phyloP scores from a whole-genome alignment of 148 eudicot species.

The Tetragonia tetragonoides region DNA sequence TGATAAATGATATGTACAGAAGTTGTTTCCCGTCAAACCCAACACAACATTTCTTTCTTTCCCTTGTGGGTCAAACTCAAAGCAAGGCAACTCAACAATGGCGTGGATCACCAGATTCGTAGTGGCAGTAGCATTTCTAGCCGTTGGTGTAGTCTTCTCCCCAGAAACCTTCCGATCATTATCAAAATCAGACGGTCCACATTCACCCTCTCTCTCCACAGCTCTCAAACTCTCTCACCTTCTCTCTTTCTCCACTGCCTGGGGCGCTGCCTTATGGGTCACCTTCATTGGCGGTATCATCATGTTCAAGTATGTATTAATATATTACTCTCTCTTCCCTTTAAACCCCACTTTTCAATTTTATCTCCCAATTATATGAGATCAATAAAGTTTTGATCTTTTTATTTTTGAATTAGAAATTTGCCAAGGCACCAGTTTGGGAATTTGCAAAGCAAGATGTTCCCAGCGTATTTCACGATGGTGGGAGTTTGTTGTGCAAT shows the following conservation, averaged over 20 bases:
- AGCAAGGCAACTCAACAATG: slow-evolving; percentile 30
- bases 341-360: neutral
- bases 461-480: slow-evolving; percentile 86
- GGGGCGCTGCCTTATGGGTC: slow-evolving; percentile 95
- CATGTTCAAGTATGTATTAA: slow-evolving; percentile 74
- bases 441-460: slow-evolving; percentile 97
- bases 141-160: slow-evolving; percentile 72
- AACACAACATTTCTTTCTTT: neutral
- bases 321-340: neutral
- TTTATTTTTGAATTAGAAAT: slow-evolving; percentile 44
- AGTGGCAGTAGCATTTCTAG: slow-evolving; percentile 67
- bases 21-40: neutral
- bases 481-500: slow-evolving; percentile 85
- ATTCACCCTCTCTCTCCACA: slow-evolving; percentile 31
- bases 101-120: slow-evolving; percentile 78
- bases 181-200: slow-evolving; percentile 31
- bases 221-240: slow-evolving; percentile 64
- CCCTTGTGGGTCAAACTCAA: neutral
- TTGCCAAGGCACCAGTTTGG: slow-evolving; percentile 97
- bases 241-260: slow-evolving; percentile 87
- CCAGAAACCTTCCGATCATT: slow-evolving; percentile 73
- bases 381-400: neutral
- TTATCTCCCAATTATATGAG: neutral
- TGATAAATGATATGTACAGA: neutral
- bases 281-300: slow-evolving; percentile 98